Conservation (phyloP, 2,329 filamentous ascomycete genomes). For the Lasiodiplodia citricola region DNA sequence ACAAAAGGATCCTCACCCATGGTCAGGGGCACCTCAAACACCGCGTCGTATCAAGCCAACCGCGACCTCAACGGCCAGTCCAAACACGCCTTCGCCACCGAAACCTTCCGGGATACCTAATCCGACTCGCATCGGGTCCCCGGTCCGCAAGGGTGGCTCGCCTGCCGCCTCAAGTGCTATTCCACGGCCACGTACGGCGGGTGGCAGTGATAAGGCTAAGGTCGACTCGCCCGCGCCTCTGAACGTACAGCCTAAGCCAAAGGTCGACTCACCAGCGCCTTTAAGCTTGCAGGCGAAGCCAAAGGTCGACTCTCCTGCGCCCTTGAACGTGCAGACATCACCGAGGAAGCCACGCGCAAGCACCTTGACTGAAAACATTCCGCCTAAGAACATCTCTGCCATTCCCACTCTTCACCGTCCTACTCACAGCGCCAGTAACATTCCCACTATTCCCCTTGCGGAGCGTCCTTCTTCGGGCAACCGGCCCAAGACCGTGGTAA, state of each 20-base stretch:
- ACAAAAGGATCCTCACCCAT: slow-evolving; percentile 35
- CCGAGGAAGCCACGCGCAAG: slow-evolving; percentile 17
- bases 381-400: slow-evolving; percentile 7
- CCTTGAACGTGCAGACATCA: not conserved
- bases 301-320: slow-evolving; percentile 4
- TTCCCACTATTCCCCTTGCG: slow-evolving; percentile 11
- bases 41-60: slow-evolving; percentile 36
- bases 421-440: slow-evolving; percentile 11
- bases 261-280: slow-evolving; percentile 7
- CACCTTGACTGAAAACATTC: slow-evolving; percentile 20
- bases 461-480: slow-evolving; percentile 22
- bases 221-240: slow-evolving; percentile 5
- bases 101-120: slow-evolving; percentile 45
- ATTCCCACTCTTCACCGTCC: slow-evolving; percentile 18
- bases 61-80: slow-evolving; percentile 30
- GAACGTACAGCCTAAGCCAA: not conserved
- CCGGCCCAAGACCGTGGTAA: slow-evolving; percentile 48
- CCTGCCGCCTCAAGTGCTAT: slow-evolving; percentile 33
- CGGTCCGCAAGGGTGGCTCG: slow-evolving; percentile 53
- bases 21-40: slow-evolving; percentile 42
- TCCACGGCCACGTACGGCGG: slow-evolving; percentile 12
- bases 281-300: not conserved
- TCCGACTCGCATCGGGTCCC: slow-evolving; percentile 48
- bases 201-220: not conserved
- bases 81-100: slow-evolving; percentile 45